Base-by-base conservation (phyloP, 257 asterid species). In the Salvia miltiorrhiza region DNA sequence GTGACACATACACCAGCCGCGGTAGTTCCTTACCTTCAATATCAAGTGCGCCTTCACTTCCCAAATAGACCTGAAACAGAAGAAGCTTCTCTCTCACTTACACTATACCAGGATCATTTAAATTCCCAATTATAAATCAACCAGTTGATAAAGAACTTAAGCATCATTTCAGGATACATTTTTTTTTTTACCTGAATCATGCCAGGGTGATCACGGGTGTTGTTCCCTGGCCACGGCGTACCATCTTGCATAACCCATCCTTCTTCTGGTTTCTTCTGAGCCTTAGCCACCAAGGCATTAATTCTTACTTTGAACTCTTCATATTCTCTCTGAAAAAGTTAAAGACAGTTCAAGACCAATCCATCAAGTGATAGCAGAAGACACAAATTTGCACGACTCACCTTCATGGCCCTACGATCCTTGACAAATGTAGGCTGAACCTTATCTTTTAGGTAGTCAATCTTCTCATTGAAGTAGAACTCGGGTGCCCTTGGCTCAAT, bases 371-470 rank as follows among this genome's bases (percentile, higher is more conserved):
- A 62, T 55, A 53, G 40, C 45, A 60, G 65, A 44, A 63, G 37
- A 26, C 30, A 26, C 49, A 50, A 28, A 52, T 40, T 53, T 7
- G 16, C 49, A 72, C 19, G 12, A 14, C 71, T 62, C 70, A 83
- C 96, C 90, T 89, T 89, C 94, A 89, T 89, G 59, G 96, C 96
- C 75, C 96, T 74, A 30, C 96, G 94, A 68, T 89, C 96, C 86
- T 89, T 89, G 9, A 89, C 96, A 47, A 89, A 89, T 32, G 94
- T 82, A 48, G 90, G 86, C 14, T 87, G 94, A 64, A 87, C 94
- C 70, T 89, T 89, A 70, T 85, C 94, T 73, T 87, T 89, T 50
- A 89, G 73, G 74, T 89, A 89, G 57, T 89, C 96, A 52, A 89
- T 89, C 67, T 89, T 89, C 84, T 87, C 86, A 24, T 49, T 41